These are phyloP conservation scores for Boletus tylopilopsis DNA, from an alignment of 768 basidiomycete species.

Conservation along the genomic window DNA sequence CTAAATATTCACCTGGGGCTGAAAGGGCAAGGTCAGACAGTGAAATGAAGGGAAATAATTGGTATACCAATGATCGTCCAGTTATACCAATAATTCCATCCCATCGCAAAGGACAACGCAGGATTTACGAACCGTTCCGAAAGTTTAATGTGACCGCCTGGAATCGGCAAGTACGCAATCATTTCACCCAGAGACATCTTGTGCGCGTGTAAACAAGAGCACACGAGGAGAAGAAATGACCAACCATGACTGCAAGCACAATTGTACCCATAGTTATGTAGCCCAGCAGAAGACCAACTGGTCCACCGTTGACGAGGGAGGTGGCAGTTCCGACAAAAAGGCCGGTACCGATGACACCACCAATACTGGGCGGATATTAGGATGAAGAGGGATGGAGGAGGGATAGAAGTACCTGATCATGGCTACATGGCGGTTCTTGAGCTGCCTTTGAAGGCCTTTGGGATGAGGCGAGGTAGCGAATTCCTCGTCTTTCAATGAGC, in stretches of 20 bases:
- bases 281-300: conserved; percentile 71
- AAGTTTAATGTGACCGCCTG: conserved; percentile 77
- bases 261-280: conserved; percentile 63
- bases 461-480: neutral
- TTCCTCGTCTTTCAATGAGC: conserved; percentile 25
- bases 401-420: conserved; percentile 61
- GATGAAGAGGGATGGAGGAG: neutral
- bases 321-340: conserved; percentile 66
- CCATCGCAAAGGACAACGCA: conserved; percentile 57
- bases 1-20: conserved; percentile 25
- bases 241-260: conserved; percentile 69
- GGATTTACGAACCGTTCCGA: conserved; percentile 81
- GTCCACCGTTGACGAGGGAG: conserved; percentile 55
- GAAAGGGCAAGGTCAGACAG: neutral
- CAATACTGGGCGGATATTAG: conserved; percentile 42
- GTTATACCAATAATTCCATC: conserved; percentile 54
- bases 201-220: neutral
- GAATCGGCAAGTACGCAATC: conserved; percentile 74
- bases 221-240: conserved; percentile 1
- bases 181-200: conserved; percentile 57
- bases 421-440: conserved; percentile 76
- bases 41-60: neutral
- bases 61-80: conserved; percentile 25
- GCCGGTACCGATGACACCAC: conserved; percentile 56
- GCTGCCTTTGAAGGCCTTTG: conserved; percentile 47